phyloP scores from a whole-genome alignment of 345 rosid species.

The Bretschneidera sinensis region DNA sequence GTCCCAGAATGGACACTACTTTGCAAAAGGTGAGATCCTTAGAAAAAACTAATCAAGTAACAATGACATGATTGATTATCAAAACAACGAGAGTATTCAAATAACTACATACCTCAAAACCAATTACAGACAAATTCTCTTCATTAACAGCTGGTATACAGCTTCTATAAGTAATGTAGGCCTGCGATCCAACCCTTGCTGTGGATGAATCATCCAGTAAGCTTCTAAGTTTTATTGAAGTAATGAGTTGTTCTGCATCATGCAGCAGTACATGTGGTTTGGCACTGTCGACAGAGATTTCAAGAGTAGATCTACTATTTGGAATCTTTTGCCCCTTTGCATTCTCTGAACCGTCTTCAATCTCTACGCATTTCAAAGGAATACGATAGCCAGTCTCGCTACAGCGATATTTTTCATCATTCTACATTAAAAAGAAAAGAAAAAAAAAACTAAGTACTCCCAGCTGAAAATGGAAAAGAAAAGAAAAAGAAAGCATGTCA shows the following conservation, averaged over 20 bases:
- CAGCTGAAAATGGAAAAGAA: neutral
- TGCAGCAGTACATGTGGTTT: conserved; percentile 12
- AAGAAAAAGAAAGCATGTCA: no score
- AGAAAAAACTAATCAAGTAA: conserved; percentile 7
- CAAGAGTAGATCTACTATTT: conserved; percentile 31
- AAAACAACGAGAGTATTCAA: conserved; percentile 1
- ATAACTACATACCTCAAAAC: conserved; percentile 69
- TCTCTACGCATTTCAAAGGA: conserved; percentile 70
- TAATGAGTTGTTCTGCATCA: conserved; percentile 21
- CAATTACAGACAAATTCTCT: conserved; percentile 71
- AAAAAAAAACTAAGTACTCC: conserved; percentile 2
- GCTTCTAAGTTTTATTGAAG: conserved; percentile 29
- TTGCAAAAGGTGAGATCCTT: no score
- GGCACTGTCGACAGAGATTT: conserved; percentile 16
- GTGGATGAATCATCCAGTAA: conserved; percentile 43
- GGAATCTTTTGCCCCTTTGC: conserved; percentile 31
- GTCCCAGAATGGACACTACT: no score
- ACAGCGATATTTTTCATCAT: conserved; percentile 66
- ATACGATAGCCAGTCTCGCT: conserved; percentile 96
- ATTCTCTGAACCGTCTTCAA: conserved; percentile 18
- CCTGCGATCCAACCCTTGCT: conserved; percentile 29
- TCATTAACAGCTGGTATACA: conserved; percentile 64
- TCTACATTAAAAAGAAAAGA: conserved; percentile 35
- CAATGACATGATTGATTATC: neutral
- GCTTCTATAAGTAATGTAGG: conserved; percentile 79